Percentiles rank a stretch among this genome's conserved stretches.
Conservation (phyloP, 257 asterid species). For the Jacaranda mimosifolia region DNA sequence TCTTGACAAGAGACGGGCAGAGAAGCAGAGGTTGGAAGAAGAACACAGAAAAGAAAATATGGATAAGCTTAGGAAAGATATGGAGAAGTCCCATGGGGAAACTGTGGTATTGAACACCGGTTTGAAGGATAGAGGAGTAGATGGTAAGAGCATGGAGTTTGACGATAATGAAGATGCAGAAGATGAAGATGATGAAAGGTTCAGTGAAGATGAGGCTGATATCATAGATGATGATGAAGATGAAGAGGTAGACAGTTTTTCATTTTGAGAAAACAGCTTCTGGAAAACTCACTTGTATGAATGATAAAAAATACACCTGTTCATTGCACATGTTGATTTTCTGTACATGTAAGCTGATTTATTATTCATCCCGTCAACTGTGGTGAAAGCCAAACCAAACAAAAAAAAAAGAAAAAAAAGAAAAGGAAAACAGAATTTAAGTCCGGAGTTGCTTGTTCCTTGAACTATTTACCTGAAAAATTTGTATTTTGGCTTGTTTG, state of each 20-base stretch:
- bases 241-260: constrained; percentile 37
- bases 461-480: too few species aligned
- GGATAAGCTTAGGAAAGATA: constrained; percentile 88
- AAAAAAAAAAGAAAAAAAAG: too few species aligned
- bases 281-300: background rate
- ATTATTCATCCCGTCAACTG: background rate
- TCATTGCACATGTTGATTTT: background rate
- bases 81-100: constrained; percentile 86
- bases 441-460: too few species aligned
- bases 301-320: background rate
- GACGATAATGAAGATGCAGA: constrained; percentile 51
- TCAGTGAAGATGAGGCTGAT: constrained; percentile 48
- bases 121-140: constrained; percentile 57
- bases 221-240: constrained; percentile 37
- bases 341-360: background rate
- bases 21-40: constrained; percentile 83
- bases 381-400: background rate
- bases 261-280: constrained; percentile 30
- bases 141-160: constrained; percentile 47
- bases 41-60: constrained; percentile 74
- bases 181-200: constrained; percentile 37
- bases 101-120: constrained; percentile 88
- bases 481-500: too few species aligned
- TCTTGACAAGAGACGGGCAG: constrained; percentile 88
- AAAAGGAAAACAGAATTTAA: too few species aligned